A percentile compares a stretch with the other conserved stretches of the same genome.
Evolutionary conservation across 371 early-diverging fungal species (phyloP).

Genomic region (Saksenaea oblongispora): DNA sequence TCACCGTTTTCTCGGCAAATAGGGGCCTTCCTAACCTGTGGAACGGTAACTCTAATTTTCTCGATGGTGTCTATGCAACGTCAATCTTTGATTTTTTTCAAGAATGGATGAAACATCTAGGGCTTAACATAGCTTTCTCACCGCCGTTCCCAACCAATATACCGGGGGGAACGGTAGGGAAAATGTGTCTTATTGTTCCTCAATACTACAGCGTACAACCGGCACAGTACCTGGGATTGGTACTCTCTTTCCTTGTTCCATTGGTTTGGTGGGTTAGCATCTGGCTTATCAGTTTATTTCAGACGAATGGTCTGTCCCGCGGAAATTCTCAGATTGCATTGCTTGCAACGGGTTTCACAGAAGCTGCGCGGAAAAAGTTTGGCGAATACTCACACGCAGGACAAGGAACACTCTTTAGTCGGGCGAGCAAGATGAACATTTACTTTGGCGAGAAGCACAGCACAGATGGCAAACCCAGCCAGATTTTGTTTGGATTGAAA

Average conservation of each 20-base stretch:
- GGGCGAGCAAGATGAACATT: slow-evolving; percentile 9
- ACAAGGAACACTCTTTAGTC: slow-evolving; percentile 8
- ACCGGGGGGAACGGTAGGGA: not conserved
- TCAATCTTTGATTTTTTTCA: not conserved
- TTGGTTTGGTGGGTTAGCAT: slow-evolving; percentile 16
- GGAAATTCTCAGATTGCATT: slow-evolving; percentile 24
- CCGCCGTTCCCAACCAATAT: not conserved
- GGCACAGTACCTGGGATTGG: slow-evolving; percentile 9
- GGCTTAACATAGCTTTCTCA: slow-evolving; percentile 8
- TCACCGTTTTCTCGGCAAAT: not conserved
- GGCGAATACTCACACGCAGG: slow-evolving; percentile 17
- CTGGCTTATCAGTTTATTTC: slow-evolving; percentile 17
- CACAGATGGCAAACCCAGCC: slow-evolving; percentile 6
- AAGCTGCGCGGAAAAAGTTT: slow-evolving; percentile 9
- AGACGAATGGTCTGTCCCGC: slow-evolving; percentile 17
- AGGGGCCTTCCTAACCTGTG: no score
- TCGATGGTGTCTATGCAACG: no score
- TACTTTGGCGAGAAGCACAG: slow-evolving; percentile 12
- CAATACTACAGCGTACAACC: slow-evolving; percentile 7
- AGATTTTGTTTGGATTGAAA: slow-evolving; percentile 14
- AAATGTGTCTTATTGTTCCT: not conserved
- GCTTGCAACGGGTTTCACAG: slow-evolving; percentile 17
- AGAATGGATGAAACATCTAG: not conserved
- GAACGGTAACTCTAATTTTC: no score
- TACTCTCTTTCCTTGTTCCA: slow-evolving; percentile 12